A percentile compares a stretch with the other conserved stretches of the same genome.
These are phyloP conservation scores for Kwoniella bestiolae DNA, from an alignment of 768 basidiomycete genomes.

Conservation along the genomic window DNA sequence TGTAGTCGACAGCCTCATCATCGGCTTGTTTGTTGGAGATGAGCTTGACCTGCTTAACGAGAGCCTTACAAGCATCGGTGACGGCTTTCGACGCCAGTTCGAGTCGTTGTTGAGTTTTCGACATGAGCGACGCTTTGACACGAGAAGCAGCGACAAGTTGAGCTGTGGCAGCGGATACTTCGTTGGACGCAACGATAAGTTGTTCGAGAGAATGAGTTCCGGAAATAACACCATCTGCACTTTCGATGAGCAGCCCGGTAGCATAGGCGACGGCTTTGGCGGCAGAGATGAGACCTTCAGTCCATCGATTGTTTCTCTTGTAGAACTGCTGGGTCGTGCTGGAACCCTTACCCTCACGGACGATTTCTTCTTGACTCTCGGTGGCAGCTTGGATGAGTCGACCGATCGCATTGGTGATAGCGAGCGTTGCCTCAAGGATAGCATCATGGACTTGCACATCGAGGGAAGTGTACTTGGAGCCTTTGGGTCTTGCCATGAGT, in stretches of 20 bases:
- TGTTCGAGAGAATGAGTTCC: constrained; percentile 97
- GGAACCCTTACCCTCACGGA: constrained; percentile 90
- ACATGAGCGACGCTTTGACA: constrained; percentile 98
- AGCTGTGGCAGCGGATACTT: constrained; percentile 94
- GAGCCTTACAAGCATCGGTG: constrained; percentile 93
- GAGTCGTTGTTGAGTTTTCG: constrained; percentile 93
- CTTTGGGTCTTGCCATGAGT: constrained; percentile 86
- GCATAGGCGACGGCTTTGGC: constrained; percentile 98
- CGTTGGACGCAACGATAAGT: constrained; percentile 99
- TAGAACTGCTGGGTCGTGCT: constrained; percentile 95
- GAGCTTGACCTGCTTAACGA: constrained; percentile 95
- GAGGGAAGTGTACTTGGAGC: constrained; percentile 81
- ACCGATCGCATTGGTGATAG: constrained; percentile 92
- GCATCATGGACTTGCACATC: constrained; percentile 98
- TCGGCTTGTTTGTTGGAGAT: constrained; percentile 80
- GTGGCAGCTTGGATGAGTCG: constrained; percentile 95
- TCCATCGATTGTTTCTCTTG: constrained; percentile 99
- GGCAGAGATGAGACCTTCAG: constrained; percentile 96
- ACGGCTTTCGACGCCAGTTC: constrained; percentile 97
- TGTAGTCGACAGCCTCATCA: constrained; percentile 82
- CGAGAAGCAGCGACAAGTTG: constrained; percentile 98
- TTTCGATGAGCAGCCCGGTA: constrained; percentile 92
- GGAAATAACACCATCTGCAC: constrained; percentile 94
- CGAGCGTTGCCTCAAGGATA: constrained; percentile 88
- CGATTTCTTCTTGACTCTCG: constrained; percentile 97